Base-by-base conservation (phyloP, 106 monocot species). In the Triglochin maritima region DNA sequence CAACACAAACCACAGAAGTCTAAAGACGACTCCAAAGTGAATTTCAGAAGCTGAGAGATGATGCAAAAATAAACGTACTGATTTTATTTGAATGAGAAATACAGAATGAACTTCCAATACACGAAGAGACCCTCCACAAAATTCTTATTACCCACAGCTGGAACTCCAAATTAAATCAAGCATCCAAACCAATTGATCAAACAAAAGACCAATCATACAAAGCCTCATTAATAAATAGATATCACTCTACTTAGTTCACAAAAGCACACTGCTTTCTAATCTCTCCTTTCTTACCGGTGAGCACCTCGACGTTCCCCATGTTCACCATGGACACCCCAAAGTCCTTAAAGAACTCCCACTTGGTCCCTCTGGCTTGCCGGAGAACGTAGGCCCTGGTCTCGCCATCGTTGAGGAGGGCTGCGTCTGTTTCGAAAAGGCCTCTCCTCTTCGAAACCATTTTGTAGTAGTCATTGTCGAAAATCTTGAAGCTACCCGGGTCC, bases 301-400 rank as follows among this genome's bases (percentile, higher is more conserved):
- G 70, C 43, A 83, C 79, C 9, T 59, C 71, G 67, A 76, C 9
- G 41, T 51, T 78, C n/a, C 77, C 82, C 82, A 81, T 81, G 49
- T 72, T 81, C 5, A 68, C 81, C 76, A 82, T 82, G 3, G 77
- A 73, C 4, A 43, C 77, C 7, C 72, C 84, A 44, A 84, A 84
- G 44, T 74, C 80, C 5, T 46, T 44, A 64, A 81, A 81, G 70
- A 81, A 81, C 44, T 50, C 41, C 7, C 46, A 47, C 7, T 9
- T 46, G 4, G 53, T 4, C 8, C 57, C n/a, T 0, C 9, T 49
- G 49, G 54, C 13, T 47, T 47, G 56, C n/a, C 55, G 44, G 14
- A 69, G 12, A 3, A 78, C 82, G 53, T 64, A 62, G 0, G 44
- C 57, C 46, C 57, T 60, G 2, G 78, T 68, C 48, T 64, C 69